Percentiles rank a stretch among this genome's conserved stretches.
Evolutionary conservation across 1,139 yeast genomes (phyloP).

Genomic region (Candida mesenterica): DNA sequence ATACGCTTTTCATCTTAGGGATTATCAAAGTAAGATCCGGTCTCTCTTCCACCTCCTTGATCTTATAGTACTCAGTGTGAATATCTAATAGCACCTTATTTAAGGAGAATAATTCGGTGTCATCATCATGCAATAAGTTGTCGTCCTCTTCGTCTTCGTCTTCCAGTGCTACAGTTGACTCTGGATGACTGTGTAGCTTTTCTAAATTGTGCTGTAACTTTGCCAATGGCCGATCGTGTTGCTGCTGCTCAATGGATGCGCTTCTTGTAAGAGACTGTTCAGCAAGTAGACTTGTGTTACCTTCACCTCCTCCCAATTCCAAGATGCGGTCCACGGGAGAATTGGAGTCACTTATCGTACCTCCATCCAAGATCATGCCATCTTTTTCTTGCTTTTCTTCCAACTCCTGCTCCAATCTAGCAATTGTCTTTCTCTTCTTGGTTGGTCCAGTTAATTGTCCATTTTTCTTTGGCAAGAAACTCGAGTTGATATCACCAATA

Average conservation of each 20-base stretch:
- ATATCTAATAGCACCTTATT: constrained; percentile 61
- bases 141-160: constrained; percentile 45
- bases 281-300: constrained; percentile 40
- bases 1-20: constrained; percentile 66
- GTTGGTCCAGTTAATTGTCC: constrained; percentile 71
- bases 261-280: constrained; percentile 59
- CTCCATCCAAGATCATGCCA: constrained; percentile 15
- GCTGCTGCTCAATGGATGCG: constrained; percentile 63
- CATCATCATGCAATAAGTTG: constrained; percentile 73
- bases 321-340: constrained; percentile 53
- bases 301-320: constrained; percentile 50
- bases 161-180: constrained; percentile 20
- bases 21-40: constrained; percentile 69
- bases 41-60: constrained; percentile 26
- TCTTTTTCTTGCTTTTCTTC: constrained; percentile 14
- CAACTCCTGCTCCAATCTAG: constrained; percentile 41
- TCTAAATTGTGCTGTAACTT: constrained; percentile 76
- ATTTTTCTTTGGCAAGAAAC: constrained; percentile 80
- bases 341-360: constrained; percentile 16
- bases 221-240: constrained; percentile 76
- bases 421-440: constrained; percentile 57
- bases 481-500: constrained; percentile 94
- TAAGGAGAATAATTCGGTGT: constrained; percentile 67
- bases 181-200: constrained; percentile 34
- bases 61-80: constrained; percentile 64